Evolutionary conservation across 2,329 filamentous ascomycete genomes (phyloP), one percentile per base, ranked within the genome.

Genomic region (Phialophora expanda): DNA sequence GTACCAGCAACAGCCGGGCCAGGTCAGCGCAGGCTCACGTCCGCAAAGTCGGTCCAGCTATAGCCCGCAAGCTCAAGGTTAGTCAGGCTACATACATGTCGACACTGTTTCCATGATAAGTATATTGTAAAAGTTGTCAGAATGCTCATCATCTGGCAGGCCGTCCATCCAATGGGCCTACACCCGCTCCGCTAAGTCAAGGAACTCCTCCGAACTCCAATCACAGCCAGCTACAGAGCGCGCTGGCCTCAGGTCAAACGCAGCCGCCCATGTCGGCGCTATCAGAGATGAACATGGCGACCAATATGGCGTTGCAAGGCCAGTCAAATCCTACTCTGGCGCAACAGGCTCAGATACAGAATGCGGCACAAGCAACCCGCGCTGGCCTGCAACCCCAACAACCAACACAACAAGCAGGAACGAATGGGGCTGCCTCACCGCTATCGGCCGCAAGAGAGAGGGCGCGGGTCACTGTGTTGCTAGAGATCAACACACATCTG

Each of bases 401-500:
- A 22, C 56, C 22, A 32, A 46, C 48, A 38, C 57, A 58, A 51
- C 61, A 61, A 54, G 30, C 44, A 26, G 53, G 55, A 20, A 61
- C 54, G 8, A 62, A 58, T 17, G 30, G 56, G n/a, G 56, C 69
- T 12, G 20, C 62, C 38, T 71, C 64, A 22, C 67, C 76, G 9
- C 74, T 76, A 53, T 72, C 74, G 24, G 70, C 73, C 24, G 76
- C 74, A 32, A 78, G 81, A 41, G 81, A 83, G 68, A 79, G 79
- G 61, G 78, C 79, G 26, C 80, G 81, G 51, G 80, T 83, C 32
- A 72, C 79, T 1, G 74, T 78, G 7, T 75, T 83, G 6, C 74
- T 83, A 12, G 80, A 81, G 55, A 81, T 83, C 71, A 83, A 83
- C 69, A 79, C 79, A 6, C 75, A 80, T 61, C 71, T 83, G 26